Percentiles rank a stretch among this genome's conserved stretches.
phyloP scores from a whole-genome alignment of 1,139 yeast species.

The Pichiaceae sp. region DNA sequence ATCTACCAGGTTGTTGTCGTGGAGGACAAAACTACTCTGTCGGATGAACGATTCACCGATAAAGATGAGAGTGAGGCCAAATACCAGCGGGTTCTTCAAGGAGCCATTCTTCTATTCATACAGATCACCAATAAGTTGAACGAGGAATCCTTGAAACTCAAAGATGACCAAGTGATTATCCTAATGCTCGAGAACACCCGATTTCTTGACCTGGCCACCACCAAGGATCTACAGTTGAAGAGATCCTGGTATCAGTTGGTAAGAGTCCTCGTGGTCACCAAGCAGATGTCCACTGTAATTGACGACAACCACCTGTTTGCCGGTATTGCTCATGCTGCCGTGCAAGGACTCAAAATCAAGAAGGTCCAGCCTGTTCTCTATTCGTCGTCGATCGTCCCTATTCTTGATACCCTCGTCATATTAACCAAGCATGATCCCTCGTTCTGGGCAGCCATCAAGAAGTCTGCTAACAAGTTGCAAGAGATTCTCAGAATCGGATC shows the following conservation, averaged over 20 bases:
- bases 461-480: slow-evolving; percentile 33
- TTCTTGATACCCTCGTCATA: slow-evolving; percentile 37
- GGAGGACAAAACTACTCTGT: slow-evolving; percentile 56
- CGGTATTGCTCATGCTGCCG: slow-evolving; percentile 36
- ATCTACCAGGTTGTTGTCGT: slow-evolving; percentile 41
- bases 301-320: slow-evolving; percentile 31
- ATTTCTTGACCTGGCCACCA: slow-evolving; percentile 35
- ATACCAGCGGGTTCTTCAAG: slow-evolving; percentile 49
- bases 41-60: slow-evolving; percentile 68
- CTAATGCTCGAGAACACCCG: slow-evolving; percentile 31
- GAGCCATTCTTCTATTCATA: slow-evolving; percentile 42
- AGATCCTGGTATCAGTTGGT: slow-evolving; percentile 34
- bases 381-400: slow-evolving; percentile 37
- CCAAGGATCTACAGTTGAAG: slow-evolving; percentile 37
- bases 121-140: slow-evolving; percentile 8
- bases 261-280: slow-evolving; percentile 18
- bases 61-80: slow-evolving; percentile 63
- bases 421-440: slow-evolving; percentile 34
- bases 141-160: slow-evolving; percentile 10
- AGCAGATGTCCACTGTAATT: slow-evolving; percentile 7
- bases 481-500: slow-evolving; percentile 44
- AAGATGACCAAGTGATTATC: slow-evolving; percentile 15
- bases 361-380: slow-evolving; percentile 30
- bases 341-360: slow-evolving; percentile 42
- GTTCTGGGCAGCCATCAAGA: slow-evolving; percentile 41